Base-by-base conservation (phyloP, 129 eudicot genomes). In the Chrysanthemum seticuspe region DNA sequence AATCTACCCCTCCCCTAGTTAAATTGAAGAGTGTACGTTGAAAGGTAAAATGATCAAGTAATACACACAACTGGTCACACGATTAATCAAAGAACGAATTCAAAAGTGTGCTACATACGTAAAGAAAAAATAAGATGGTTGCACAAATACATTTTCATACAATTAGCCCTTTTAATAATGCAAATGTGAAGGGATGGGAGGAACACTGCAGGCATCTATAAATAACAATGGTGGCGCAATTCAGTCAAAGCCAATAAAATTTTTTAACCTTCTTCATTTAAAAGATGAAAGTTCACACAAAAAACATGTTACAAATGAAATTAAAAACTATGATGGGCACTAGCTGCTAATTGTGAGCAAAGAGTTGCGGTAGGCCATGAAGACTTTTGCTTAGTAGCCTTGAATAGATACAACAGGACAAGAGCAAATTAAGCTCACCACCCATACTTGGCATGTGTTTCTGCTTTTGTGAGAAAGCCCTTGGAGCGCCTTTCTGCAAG, bases 401-500 rank as follows among this genome's bases (percentile, higher is more conserved):
- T 50, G 45, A 9, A 12, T 4, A 50, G 11, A 64, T 47, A 74
- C 64, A 68, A 53, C 62, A 31, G 13, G 47, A 40, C 7, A 40
- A 40, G 47, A 40, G 47, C 47, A 40, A 40, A 40, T 40, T 7
- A 7, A 1, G 49, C 31, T 91, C 89, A 90, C 98, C 98, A 94
- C 6, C 98, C 98, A 51, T 94, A 94, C 77, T 94, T 94, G 44
- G 87, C 98, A 59, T 90, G 97, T 52, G 98, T 88, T 88, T 94
- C 97, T 52, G 98, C 97, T 87, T 90, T 94, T 40, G 98, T 94
- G 23, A 89, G 96, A 73, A 86, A 83, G 5, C 98, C 98, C 79
- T 58, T 85, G 11, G 98, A 70, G 13, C 98, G 88, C 21, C 98
- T 76, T 78, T 90, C 98, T 5, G 92, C 83, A 14, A 94, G 89